These are phyloP conservation scores for Aspergillus fischeri DNA, from an alignment of 2,329 filamentous ascomycete genomes.

Conservation along the genomic window DNA sequence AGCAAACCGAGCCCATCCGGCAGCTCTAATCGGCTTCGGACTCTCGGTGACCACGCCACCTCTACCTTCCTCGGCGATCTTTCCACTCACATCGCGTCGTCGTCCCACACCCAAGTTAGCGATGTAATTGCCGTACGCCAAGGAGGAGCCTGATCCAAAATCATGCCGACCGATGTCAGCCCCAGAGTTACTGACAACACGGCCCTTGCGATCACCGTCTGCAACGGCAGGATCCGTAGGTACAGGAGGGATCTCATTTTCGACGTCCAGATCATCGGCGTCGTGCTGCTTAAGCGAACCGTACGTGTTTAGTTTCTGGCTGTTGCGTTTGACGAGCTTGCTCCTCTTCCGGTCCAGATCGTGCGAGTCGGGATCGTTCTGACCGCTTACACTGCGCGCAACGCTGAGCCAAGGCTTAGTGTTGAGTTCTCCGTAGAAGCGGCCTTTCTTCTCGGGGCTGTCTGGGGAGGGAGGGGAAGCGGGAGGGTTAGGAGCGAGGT, in stretches of 20 bases:
- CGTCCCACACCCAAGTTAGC: conserved; percentile 43
- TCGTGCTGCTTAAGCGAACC: conserved; percentile 31
- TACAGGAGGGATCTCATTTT: conserved; percentile 10
- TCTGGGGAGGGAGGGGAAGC: conserved; percentile 24
- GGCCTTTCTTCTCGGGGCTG: conserved; percentile 28
- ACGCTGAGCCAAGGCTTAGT: conserved; percentile 17
- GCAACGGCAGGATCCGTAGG: conserved; percentile 9
- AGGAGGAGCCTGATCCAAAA: conserved; percentile 24
- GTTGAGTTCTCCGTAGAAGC: conserved; percentile 39
- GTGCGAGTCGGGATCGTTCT: conserved; percentile 11
- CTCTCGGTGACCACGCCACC: conserved; percentile 21
- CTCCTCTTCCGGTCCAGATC: conserved; percentile 21
- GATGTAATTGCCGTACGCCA: conserved; percentile 42
- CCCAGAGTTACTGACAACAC: conserved; percentile 42
- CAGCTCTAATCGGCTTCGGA: conserved; percentile 30
- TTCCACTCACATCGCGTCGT: conserved; percentile 45
- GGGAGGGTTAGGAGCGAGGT: conserved; percentile 27
- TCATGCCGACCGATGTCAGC: conserved; percentile 29
- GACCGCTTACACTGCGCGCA: conserved; percentile 20
- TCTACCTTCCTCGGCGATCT: conserved; percentile 45
- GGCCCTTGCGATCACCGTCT: conserved; percentile 39
- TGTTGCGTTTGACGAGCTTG: conserved; percentile 30
- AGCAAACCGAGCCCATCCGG: conserved; percentile 46
- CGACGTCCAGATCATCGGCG: conserved; percentile 23
- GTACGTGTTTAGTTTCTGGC: conserved; percentile 32